Evolutionary conservation across 2,329 filamentous ascomycete species (phyloP).

Genomic region (Fusarium miscanthi): DNA sequence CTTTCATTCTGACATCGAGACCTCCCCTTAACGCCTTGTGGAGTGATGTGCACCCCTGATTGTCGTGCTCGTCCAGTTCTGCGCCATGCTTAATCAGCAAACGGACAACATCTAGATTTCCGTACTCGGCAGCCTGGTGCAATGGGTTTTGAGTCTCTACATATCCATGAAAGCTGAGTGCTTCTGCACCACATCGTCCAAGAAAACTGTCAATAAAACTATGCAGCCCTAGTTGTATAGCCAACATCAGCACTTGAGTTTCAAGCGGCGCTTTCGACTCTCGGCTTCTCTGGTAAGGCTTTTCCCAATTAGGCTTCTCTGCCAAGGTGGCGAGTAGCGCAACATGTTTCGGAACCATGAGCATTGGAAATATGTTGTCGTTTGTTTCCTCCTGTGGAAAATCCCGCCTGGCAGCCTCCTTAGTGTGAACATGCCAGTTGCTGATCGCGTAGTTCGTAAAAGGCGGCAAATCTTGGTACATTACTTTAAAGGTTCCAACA

Average conservation of each 20-base stretch:
- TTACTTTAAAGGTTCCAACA: neutral
- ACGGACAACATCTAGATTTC: neutral
- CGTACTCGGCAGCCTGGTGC: neutral
- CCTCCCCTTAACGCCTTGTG: too few species aligned
- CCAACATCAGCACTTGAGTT: too few species aligned
- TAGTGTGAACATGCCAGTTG: neutral
- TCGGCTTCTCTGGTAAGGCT: too few species aligned
- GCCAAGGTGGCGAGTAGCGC: neutral
- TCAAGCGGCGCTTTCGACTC: neutral
- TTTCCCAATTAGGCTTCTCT: too few species aligned
- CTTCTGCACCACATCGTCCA: neutral
- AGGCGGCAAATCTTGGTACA: neutral
- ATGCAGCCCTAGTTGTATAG: too few species aligned
- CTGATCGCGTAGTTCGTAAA: neutral
- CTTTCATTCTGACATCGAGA: too few species aligned
- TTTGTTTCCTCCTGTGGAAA: neutral
- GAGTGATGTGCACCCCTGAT: too few species aligned
- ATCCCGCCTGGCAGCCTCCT: rapidly evolving
- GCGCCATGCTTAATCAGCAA: neutral
- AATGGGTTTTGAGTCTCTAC: neutral
- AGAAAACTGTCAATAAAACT: neutral
- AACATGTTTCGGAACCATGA: neutral
- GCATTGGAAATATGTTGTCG: neutral
- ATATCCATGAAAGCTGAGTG: neutral
- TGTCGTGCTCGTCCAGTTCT: neutral